A percentile compares a stretch with the other conserved stretches of the same genome.
Evolutionary conservation across 75 land plant genomes (phyloP).

Genomic region (Cunninghamia lanceolata): DNA sequence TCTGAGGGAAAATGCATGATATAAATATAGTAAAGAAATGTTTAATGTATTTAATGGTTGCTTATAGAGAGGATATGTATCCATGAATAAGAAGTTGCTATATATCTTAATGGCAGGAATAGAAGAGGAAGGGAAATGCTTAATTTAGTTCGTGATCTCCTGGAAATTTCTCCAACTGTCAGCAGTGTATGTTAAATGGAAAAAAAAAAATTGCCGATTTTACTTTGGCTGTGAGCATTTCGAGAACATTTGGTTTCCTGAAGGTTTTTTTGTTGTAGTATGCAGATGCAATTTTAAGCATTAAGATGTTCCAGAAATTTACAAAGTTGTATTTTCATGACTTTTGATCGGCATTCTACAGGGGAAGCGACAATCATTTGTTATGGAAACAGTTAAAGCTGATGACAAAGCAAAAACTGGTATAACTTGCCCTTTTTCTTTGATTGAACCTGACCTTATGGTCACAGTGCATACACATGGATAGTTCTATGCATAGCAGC

Average conservation of each 20-base stretch:
- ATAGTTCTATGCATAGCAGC: too few relatives aligned
- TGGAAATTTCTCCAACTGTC: conserved; percentile 80
- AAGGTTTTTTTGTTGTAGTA: neutral
- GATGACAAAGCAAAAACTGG: conserved; percentile 95
- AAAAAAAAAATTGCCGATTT: too few relatives aligned
- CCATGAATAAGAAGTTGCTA: neutral
- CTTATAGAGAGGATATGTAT: neutral
- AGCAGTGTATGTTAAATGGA: conserved; percentile 54
- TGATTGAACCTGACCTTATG: neutral
- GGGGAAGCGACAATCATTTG: conserved; percentile 88
- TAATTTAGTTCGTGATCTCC: conserved; percentile 58
- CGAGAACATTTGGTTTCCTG: too few relatives aligned
- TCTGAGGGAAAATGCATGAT: too few relatives aligned
- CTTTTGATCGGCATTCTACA: conserved; percentile 18
- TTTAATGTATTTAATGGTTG: neutral
- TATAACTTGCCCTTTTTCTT: conserved; percentile 17
- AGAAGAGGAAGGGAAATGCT: conserved; percentile 98
- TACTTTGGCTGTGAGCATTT: neutral
- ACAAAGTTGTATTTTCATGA: neutral
- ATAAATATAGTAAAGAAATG: neutral
- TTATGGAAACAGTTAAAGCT: conserved; percentile 97
- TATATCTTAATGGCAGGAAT: conserved; percentile 58
- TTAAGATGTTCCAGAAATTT: neutral
- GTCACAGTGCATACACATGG: neutral
- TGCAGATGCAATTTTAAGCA: neutral